Conservation (phyloP, 2,329 filamentous ascomycete genomes). For the Fusarium chlamydosporum region DNA sequence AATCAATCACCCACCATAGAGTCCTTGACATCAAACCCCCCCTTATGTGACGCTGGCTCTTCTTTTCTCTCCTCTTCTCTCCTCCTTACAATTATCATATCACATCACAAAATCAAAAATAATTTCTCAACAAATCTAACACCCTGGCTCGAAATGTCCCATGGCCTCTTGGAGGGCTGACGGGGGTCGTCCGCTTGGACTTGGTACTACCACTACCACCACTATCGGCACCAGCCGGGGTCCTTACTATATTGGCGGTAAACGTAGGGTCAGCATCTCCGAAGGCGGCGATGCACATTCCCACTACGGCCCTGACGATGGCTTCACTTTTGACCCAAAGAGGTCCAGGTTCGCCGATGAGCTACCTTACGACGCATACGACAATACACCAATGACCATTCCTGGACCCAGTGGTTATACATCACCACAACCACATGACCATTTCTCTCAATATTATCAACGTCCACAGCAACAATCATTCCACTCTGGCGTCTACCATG, state of each 20-base stretch:
- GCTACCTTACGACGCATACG: slow-evolving; percentile 34
- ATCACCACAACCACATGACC: slow-evolving; percentile 8
- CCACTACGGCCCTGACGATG: slow-evolving; percentile 27
- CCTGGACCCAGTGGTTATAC: slow-evolving; percentile 30
- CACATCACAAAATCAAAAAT: background rate
- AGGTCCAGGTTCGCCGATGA: slow-evolving; percentile 44
- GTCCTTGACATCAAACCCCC: background rate
- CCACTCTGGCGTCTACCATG: slow-evolving; percentile 24
- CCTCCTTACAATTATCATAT: slow-evolving; percentile 14
- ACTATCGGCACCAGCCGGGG: slow-evolving; percentile 41
- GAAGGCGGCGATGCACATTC: slow-evolving; percentile 48
- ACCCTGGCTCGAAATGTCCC: slow-evolving; percentile 52
- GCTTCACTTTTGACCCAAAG: slow-evolving; percentile 46
- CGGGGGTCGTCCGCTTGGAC: slow-evolving; percentile 51
- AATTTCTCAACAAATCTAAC: slow-evolving; percentile 32
- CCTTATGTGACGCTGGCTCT: slow-evolving; percentile 34
- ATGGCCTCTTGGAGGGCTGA: slow-evolving; percentile 60
- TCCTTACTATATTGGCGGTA: slow-evolving; percentile 55
- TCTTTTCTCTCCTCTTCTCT: slow-evolving; percentile 12
- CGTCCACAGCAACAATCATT: slow-evolving; percentile 10
- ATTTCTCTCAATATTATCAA: slow-evolving; percentile 11
- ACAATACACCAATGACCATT: slow-evolving; percentile 16
- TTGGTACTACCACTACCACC: slow-evolving; percentile 46
- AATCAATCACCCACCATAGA: background rate
- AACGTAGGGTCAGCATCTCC: slow-evolving; percentile 57